Conservation (phyloP, 257 asterid species). For the Henckelia pumila region DNA sequence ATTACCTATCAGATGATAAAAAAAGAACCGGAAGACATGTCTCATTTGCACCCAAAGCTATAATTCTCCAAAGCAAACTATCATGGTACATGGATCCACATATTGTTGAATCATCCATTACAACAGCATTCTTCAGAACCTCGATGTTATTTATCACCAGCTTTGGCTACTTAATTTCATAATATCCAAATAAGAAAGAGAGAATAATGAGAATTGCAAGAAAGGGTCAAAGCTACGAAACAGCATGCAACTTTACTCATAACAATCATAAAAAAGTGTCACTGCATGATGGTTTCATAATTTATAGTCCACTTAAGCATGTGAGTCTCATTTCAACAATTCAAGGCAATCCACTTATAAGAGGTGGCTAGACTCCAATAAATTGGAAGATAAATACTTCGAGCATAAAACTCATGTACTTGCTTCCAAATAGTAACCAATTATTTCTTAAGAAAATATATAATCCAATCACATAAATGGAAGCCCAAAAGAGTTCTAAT, state of each 20-base stretch:
- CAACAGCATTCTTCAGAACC: constrained; percentile 69
- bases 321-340: no score
- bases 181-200: constrained; percentile 23
- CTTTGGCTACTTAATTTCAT: constrained; percentile 73
- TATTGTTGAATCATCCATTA: constrained; percentile 57
- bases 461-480: constrained; percentile 16
- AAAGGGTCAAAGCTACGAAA: constrained; percentile 9
- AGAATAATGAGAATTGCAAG: constrained; percentile 31
- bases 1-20: constrained; percentile 90
- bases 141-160: constrained; percentile 95
- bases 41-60: constrained; percentile 90
- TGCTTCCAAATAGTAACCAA: neutral
- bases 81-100: constrained; percentile 90
- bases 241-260: constrained; percentile 2
- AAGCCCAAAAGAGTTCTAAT: constrained; percentile 11
- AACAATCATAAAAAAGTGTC: constrained; percentile 2
- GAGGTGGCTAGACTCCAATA: no score
- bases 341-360: no score
- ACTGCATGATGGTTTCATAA: no score
- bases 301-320: no score
- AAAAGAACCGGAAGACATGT: constrained; percentile 75
- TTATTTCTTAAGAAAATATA: constrained; percentile 5
- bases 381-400: no score
- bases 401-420: no score
- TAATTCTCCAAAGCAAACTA: constrained; percentile 85